Conservation (phyloP, 2,329 filamentous ascomycete genomes). For the Aspergillus carbonarius region DNA sequence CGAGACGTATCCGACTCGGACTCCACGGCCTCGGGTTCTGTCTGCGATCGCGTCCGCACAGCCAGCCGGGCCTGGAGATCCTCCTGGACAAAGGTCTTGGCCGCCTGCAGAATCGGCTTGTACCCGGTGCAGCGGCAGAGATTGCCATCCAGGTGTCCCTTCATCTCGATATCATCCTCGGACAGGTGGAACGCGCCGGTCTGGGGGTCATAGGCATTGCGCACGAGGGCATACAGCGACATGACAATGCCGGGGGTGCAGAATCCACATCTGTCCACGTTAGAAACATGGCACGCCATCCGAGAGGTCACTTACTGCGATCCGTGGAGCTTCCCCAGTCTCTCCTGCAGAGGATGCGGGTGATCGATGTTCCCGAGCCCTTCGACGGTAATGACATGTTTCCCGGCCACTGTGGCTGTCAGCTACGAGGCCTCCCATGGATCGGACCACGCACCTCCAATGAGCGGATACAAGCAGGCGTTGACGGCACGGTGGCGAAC, state of each 20-base stretch:
- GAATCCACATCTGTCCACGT: constrained; percentile 61
- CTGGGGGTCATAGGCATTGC: constrained; percentile 68
- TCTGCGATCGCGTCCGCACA: background rate
- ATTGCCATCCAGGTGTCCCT: constrained; percentile 77
- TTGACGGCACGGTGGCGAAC: constrained; percentile 89
- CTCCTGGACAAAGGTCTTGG: constrained; percentile 69
- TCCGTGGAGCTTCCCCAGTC: constrained; percentile 81
- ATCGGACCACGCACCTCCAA: constrained; percentile 50
- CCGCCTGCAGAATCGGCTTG: constrained; percentile 79
- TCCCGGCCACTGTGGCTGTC: constrained; percentile 66
- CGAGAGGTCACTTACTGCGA: constrained; percentile 55
- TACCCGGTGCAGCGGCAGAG: constrained; percentile 87
- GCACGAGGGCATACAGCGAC: constrained; percentile 31
- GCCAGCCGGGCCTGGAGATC: constrained; percentile 43
- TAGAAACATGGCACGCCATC: background rate
- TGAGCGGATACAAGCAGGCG: constrained; percentile 81
- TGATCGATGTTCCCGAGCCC: constrained; percentile 77
- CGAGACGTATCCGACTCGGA: background rate
- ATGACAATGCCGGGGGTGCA: constrained; percentile 92
- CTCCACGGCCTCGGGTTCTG: background rate
- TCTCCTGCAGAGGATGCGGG: constrained; percentile 80
- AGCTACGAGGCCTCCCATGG: background rate
- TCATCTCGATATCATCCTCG: constrained; percentile 69
- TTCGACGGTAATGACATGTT: constrained; percentile 91
- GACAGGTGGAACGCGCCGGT: constrained; percentile 71